These are phyloP conservation scores for Lichtheimia ramosa DNA, from an alignment of 371 early-diverging fungal species.

Conservation along the genomic window DNA sequence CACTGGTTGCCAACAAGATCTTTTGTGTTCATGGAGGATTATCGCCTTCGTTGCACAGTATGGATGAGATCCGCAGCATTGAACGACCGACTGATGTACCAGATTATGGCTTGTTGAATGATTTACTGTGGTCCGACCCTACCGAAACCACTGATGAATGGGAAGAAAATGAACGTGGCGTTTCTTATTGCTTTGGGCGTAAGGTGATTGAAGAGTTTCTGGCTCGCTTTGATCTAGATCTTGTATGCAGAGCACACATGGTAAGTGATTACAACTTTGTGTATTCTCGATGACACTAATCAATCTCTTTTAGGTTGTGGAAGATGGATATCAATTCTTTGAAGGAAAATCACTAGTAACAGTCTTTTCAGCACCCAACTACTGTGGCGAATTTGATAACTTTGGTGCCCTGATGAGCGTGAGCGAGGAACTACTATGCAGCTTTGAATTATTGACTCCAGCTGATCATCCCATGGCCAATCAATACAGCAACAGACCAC, in stretches of 20 bases:
- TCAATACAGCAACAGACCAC: not conserved
- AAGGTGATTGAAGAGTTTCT: constrained; percentile 88
- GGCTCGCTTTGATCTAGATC: constrained; percentile 79
- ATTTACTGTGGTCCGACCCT: constrained; percentile 91
- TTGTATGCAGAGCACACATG: constrained; percentile 97
- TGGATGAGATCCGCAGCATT: constrained; percentile 94
- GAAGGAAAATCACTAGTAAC: constrained; percentile 93
- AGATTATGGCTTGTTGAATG: constrained; percentile 81
- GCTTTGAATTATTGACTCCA: constrained; percentile 59
- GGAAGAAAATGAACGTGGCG: constrained; percentile 98
- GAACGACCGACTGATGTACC: constrained; percentile 95
- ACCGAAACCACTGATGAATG: constrained; percentile 77
- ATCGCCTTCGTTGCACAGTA: constrained; percentile 75
- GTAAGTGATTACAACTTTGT: constrained; percentile 20
- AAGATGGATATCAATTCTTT: constrained; percentile 99
- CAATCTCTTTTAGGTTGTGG: constrained; percentile 62
- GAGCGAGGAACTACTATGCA: constrained; percentile 86
- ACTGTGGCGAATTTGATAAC: constrained; percentile 98
- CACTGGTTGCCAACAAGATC: constrained; percentile 93
- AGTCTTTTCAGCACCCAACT: constrained; percentile 97
- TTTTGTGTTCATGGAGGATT: constrained; percentile 98
- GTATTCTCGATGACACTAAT: too few species aligned
- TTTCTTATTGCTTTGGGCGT: constrained; percentile 92
- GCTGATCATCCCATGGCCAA: constrained; percentile 24
- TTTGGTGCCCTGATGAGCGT: constrained; percentile 94